These are phyloP conservation scores for Penicillium sp. DNA, from an alignment of 2,329 filamentous ascomycete species.

Conservation along the genomic window DNA sequence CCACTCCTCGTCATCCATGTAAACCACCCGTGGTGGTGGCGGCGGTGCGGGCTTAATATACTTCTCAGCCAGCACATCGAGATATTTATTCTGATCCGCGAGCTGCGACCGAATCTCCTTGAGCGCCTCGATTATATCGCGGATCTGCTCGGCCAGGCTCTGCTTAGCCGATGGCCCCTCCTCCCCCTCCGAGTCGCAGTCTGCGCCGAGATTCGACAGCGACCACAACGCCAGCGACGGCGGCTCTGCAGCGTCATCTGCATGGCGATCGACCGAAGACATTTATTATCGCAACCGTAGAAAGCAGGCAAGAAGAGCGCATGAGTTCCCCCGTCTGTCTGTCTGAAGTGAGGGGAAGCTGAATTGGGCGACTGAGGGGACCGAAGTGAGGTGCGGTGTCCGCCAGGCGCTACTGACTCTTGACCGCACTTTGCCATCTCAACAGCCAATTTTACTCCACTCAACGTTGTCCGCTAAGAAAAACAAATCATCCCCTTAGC, in stretches of 20 bases:
- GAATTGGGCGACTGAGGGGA: not conserved
- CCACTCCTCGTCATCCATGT: not conserved
- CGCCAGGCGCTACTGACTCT: not conserved
- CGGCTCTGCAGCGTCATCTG: not conserved
- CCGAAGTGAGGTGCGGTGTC: too few relatives aligned
- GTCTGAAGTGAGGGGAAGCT: not conserved
- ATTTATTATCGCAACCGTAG: not conserved
- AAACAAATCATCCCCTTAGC: not conserved
- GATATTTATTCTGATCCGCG: constrained; percentile 12
- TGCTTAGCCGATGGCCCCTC: not conserved
- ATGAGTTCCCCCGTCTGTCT: not conserved
- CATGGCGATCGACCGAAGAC: not conserved
- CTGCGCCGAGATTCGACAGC: not conserved
- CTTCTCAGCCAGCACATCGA: constrained; percentile 7
- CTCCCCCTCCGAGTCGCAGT: not conserved
- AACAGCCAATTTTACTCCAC: not conserved
- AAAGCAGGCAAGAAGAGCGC: not conserved
- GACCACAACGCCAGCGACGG: not conserved
- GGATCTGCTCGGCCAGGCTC: not conserved
- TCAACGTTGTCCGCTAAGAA: not conserved
- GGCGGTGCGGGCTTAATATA: not conserved
- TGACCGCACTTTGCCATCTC: not conserved
- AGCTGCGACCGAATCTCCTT: constrained; percentile 8
- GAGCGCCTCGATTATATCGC: constrained; percentile 7
- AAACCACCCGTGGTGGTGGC: not conserved